Evolutionary conservation across 2,329 filamentous ascomycete genomes (phyloP).

Genomic region (Chrysoporthe deuterocubensis): DNA sequence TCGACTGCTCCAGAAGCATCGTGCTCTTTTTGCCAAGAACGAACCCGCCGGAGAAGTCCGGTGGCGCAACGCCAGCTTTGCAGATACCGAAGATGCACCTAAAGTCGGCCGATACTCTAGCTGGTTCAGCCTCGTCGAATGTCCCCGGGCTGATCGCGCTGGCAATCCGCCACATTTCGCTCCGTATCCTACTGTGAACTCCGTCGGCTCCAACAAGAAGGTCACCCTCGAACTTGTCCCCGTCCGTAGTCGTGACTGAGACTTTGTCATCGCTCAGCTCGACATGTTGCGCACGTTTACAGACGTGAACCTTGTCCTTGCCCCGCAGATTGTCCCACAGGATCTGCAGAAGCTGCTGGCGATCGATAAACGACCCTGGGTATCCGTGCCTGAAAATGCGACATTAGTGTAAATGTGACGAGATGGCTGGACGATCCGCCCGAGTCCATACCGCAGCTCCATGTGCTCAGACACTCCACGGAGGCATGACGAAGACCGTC

Average conservation of each 20-base stretch:
- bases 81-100: slow-evolving; percentile 32
- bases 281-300: slow-evolving; percentile 38
- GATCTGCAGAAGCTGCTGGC: slow-evolving; percentile 39
- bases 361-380: slow-evolving; percentile 40
- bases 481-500: too few relatives aligned
- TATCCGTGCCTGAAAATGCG: slow-evolving; percentile 37
- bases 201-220: slow-evolving; percentile 31
- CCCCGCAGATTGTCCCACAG: slow-evolving; percentile 40
- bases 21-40: neutral
- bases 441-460: neutral
- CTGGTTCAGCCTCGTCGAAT: slow-evolving; percentile 8
- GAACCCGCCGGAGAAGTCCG: too few relatives aligned
- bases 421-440: too few relatives aligned
- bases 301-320: slow-evolving; percentile 39
- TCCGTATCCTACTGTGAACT: slow-evolving; percentile 23
- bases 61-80: too few relatives aligned
- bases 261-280: slow-evolving; percentile 13
- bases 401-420: too few relatives aligned
- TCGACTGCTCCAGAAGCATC: slow-evolving; percentile 19
- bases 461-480: too few relatives aligned
- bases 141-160: slow-evolving; percentile 3
- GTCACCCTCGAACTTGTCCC: slow-evolving; percentile 26
- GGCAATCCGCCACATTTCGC: slow-evolving; percentile 31
- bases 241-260: slow-evolving; percentile 23
- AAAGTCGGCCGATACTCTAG: slow-evolving; percentile 14